Evolutionary conservation across 768 basidiomycete species (phyloP).

Genomic region (Naganishia antarctica): DNA sequence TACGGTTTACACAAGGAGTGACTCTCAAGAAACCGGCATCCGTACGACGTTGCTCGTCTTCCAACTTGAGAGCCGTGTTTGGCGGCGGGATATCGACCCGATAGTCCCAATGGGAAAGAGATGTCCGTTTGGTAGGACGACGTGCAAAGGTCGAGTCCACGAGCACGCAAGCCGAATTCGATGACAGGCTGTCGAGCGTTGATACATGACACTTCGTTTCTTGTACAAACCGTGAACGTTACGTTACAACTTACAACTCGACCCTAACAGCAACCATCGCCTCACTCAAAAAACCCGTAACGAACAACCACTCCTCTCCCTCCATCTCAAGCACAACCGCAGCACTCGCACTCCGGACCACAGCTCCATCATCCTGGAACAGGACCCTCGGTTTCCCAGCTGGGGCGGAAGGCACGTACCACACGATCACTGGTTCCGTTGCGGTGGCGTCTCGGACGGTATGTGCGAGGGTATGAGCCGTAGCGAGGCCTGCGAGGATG

Average conservation of each 20-base stretch:
- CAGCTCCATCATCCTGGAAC: conserved; percentile 32
- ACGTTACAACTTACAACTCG: conserved; percentile 24
- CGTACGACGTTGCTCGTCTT: no score
- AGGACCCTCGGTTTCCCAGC: conserved; percentile 10
- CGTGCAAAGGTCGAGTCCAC: no score
- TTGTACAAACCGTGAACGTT: no score
- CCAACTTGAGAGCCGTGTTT: no score
- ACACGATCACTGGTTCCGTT: conserved; percentile 21
- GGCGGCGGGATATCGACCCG: no score
- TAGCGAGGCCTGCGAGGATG: conserved; percentile 20
- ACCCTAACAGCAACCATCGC: conserved; percentile 24
- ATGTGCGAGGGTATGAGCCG: conserved; percentile 21
- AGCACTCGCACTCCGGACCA: conserved; percentile 26
- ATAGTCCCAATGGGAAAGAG: no score
- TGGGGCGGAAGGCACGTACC: conserved; percentile 9
- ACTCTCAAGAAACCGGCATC: no score
- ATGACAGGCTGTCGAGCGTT: no score
- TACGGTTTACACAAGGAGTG: no score
- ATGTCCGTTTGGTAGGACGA: no score
- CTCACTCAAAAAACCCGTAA: conserved; percentile 25
- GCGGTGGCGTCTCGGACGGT: background rate
- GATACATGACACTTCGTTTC: no score
- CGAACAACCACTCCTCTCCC: conserved; percentile 29
- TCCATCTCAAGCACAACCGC: conserved; percentile 24
- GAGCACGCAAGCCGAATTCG: no score